Base-by-base conservation (phyloP, 768 basidiomycete species). In the Pleurotus giganteus region DNA sequence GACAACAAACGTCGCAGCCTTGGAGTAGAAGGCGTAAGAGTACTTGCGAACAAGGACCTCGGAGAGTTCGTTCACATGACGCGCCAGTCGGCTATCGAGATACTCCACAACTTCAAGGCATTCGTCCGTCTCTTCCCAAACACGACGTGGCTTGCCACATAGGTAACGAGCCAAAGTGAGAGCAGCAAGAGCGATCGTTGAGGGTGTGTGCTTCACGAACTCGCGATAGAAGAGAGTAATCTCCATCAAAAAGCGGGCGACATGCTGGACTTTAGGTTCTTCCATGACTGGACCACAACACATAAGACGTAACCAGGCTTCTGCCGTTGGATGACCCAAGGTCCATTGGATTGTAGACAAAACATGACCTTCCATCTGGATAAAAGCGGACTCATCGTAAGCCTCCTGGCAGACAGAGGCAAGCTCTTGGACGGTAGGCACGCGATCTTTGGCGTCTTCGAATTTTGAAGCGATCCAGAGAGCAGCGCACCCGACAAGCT, bases 381-480 rank as follows among this genome's bases (percentile, higher is more conserved):
- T 88, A 72, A 99, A 99, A 1, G 96, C 96, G 2, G 89, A 88
- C 70, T 96, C 94, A 68, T 98, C 95, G 70, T 98, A 98, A 2
- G 94, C 93, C 65, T 95, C 88, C 65, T 89, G 93, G 74, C 97
- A 98, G 69, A 97, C 94, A 66, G 94, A 88, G 41, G 87, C 88
- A 52, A 99, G 87, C 60, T 98, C 95, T 66, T 92, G 87, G 4
- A 98, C 91, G 1, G 94, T 91, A 9, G 97, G 97, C 12, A 98
- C 94, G 59, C 95, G 93, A 66, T 98, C 96, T 71, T 99, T 98
- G 21, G 94, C 91, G 66, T 99, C 97, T 73, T 99, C 97, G 63
- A 98, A 99, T 74, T 99, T 99, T 60, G 96, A 91, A 13, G 97
- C 97, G 62, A 98, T 98, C 97, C 97, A 99, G 11, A 99, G 81